Percentiles rank a stretch among this genome's conserved stretches.
These are phyloP conservation scores for Aspergillus wentii DNA, from an alignment of 495 filamentous ascomycete species.

Conservation along the genomic window DNA sequence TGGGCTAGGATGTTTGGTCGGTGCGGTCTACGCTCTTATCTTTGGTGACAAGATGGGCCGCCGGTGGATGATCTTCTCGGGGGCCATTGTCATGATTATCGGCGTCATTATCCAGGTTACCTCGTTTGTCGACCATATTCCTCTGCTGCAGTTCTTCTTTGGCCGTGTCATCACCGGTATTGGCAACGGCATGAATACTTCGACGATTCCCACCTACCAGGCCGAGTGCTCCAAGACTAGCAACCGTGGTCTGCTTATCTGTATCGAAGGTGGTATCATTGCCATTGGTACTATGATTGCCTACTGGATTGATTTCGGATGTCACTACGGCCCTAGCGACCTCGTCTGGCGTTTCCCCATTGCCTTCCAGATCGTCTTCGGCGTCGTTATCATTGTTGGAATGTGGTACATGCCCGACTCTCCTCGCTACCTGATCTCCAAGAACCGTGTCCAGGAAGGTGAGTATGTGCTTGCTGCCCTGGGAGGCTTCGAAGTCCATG, in stretches of 20 bases:
- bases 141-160: slow-evolving; percentile 66
- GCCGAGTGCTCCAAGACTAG: slow-evolving; percentile 69
- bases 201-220: slow-evolving; percentile 77
- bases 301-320: slow-evolving; percentile 84
- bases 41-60: slow-evolving; percentile 67
- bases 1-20: slow-evolving; percentile 58
- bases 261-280: slow-evolving; percentile 76
- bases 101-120: slow-evolving; percentile 75
- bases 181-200: slow-evolving; percentile 76
- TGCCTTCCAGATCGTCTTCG: slow-evolving; percentile 75
- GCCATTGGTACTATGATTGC: slow-evolving; percentile 72
- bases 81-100: slow-evolving; percentile 73
- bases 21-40: slow-evolving; percentile 65
- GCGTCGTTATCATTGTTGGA: slow-evolving; percentile 56
- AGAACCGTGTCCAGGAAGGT: slow-evolving; percentile 63
- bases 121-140: slow-evolving; percentile 37
- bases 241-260: slow-evolving; percentile 78
- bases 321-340: slow-evolving; percentile 59
- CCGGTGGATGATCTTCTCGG: slow-evolving; percentile 53
- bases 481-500: slow-evolving; percentile 51
- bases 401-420: slow-evolving; percentile 72
- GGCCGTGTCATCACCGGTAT: slow-evolving; percentile 70
- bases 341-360: slow-evolving; percentile 79
- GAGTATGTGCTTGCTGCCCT: slow-evolving; percentile 67
- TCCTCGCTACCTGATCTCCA: slow-evolving; percentile 67